phyloP scores from a whole-genome alignment of 2,329 filamentous ascomycete species.

The Aspergillus ibericus region DNA sequence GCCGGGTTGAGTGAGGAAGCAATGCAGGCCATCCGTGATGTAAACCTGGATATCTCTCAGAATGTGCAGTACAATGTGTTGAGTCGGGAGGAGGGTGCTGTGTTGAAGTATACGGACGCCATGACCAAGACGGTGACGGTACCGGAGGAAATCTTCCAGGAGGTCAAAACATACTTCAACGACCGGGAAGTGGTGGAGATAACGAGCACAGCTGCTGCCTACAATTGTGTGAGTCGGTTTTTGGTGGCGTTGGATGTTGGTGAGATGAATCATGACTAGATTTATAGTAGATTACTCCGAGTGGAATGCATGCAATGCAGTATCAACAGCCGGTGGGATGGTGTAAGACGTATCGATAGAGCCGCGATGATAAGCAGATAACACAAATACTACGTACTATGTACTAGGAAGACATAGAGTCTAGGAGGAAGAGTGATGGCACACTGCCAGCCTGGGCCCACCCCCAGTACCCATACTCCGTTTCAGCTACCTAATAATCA shows the following conservation, averaged over 20 bases:
- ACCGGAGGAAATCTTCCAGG: constrained; percentile 65
- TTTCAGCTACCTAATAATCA: background rate
- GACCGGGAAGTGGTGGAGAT: constrained; percentile 79
- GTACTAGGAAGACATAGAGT: background rate
- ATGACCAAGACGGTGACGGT: constrained; percentile 78
- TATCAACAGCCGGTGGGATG: too few relatives aligned
- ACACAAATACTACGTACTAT: too few relatives aligned
- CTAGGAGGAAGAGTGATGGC: background rate
- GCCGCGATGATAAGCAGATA: too few relatives aligned
- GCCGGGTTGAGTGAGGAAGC: constrained; percentile 55
- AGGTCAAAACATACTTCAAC: constrained; percentile 61
- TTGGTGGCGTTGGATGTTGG: constrained; percentile 73
- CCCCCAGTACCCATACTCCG: too few relatives aligned
- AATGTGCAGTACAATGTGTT: constrained; percentile 40
- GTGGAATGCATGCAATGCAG: too few relatives aligned
- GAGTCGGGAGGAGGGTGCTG: constrained; percentile 64
- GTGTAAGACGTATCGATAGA: too few relatives aligned
- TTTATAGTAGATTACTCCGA: background rate
- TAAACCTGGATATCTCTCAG: constrained; percentile 30
- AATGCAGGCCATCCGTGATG: constrained; percentile 35
- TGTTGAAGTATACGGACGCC: constrained; percentile 73
- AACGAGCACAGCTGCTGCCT: constrained; percentile 73
- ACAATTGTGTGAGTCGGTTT: constrained; percentile 84
- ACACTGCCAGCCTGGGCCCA: background rate
- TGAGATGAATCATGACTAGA: constrained; percentile 39